Conservation (phyloP, 345 rosid species). For the Capsella bursapastoris region DNA sequence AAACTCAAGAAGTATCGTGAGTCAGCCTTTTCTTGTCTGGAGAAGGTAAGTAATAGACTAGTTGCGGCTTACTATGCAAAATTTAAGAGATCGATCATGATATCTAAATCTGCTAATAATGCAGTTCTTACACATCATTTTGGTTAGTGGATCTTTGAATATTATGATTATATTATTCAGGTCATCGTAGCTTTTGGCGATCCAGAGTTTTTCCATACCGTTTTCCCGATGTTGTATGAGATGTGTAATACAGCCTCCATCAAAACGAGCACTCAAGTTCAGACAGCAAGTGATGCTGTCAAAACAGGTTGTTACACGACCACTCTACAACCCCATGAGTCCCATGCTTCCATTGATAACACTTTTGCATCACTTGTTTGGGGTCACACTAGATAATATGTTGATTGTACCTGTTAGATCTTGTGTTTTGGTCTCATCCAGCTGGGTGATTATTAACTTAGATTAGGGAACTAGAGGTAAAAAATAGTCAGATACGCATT, state of each 20-base stretch:
- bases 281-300: conserved; percentile 52
- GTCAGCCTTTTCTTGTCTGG: conserved; percentile 77
- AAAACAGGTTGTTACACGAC: conserved; percentile 62
- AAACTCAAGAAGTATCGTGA: conserved; percentile 80
- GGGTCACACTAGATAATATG: conserved; percentile 12
- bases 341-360: neutral
- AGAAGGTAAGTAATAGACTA: conserved; percentile 58
- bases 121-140: conserved; percentile 18
- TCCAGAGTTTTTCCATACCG: conserved; percentile 72
- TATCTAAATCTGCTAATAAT: neutral
- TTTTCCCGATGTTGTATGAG: conserved; percentile 72
- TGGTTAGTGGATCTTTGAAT: conserved; percentile 8
- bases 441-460: conserved; percentile 19
- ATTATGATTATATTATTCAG: conserved; percentile 48
- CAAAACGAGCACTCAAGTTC: conserved; percentile 49
- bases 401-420: conserved; percentile 3
- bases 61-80: conserved; percentile 10
- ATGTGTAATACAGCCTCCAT: conserved; percentile 64
- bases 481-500: neutral
- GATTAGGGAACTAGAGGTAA: conserved; percentile 18
- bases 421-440: conserved; percentile 3
- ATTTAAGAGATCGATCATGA: conserved; percentile 8
- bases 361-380: conserved; percentile 20
- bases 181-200: conserved; percentile 75
- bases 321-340: neutral